Evolutionary conservation across 257 asterid genomes (phyloP).

Genomic region (Scutellaria minor): DNA sequence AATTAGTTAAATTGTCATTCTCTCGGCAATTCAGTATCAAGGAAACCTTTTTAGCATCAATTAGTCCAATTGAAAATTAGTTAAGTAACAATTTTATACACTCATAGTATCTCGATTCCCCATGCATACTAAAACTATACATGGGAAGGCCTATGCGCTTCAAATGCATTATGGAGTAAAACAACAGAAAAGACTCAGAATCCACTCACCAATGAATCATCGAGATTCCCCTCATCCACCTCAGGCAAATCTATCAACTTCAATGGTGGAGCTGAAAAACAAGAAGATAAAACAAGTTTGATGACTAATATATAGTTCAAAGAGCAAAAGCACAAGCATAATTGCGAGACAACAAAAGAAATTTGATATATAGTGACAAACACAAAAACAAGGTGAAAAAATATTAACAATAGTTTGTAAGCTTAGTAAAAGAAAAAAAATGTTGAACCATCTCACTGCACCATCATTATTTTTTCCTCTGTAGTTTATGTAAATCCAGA

Average conservation of each 20-base stretch:
- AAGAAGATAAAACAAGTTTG: constrained; percentile 26
- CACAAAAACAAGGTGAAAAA: constrained; percentile 24
- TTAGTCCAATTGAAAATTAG: neutral
- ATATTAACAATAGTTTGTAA: too few species aligned
- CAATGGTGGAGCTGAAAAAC: constrained; percentile 80
- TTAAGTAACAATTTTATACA: neutral
- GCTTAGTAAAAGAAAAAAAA: too few species aligned
- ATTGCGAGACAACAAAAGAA: constrained; percentile 1
- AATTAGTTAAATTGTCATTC: neutral
- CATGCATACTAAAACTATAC: neutral
- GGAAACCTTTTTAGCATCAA: neutral
- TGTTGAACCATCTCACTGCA: too few species aligned
- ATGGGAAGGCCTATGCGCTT: neutral
- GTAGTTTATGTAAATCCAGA: neutral
- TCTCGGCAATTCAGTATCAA: neutral
- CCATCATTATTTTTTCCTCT: too few species aligned
- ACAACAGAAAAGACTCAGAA: neutral
- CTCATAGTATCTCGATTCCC: neutral
- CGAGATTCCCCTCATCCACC: constrained; percentile 80
- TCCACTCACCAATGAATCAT: constrained; percentile 83
- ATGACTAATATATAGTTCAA: constrained; percentile 14
- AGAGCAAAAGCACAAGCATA: constrained; percentile 19
- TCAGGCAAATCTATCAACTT: constrained; percentile 95
- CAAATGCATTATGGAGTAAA: neutral
- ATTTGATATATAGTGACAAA: neutral